Evolutionary conservation across 2,329 filamentous ascomycete genomes (phyloP).

Genomic region (Hymenotorrendiella dingleyae): DNA sequence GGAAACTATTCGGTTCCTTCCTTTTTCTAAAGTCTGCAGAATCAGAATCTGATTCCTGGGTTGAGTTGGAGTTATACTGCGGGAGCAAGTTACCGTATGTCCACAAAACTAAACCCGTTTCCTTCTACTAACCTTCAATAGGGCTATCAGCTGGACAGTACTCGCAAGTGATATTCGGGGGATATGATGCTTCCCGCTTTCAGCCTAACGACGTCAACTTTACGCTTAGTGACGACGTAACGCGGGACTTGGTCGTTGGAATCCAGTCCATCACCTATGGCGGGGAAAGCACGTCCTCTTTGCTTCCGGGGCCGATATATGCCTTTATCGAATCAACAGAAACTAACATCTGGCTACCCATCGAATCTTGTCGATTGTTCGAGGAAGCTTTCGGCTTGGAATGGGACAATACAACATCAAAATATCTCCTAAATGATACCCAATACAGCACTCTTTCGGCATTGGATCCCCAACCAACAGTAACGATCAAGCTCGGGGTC

Average conservation of each 20-base stretch:
- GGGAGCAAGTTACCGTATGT: slow-evolving; percentile 34
- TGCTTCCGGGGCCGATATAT: slow-evolving; percentile 24
- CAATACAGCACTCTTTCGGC: slow-evolving; percentile 16
- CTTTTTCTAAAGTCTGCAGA: slow-evolving; percentile 32
- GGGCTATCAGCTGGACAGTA: slow-evolving; percentile 28
- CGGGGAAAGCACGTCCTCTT: not conserved
- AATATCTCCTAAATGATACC: slow-evolving; percentile 30
- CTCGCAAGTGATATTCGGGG: slow-evolving; percentile 35
- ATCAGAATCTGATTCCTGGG: slow-evolving; percentile 32
- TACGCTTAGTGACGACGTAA: slow-evolving; percentile 33
- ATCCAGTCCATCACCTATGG: slow-evolving; percentile 30
- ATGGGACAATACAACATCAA: slow-evolving; percentile 29
- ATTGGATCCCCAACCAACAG: slow-evolving; percentile 27
- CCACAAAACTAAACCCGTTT: not conserved
- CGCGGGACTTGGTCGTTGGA: slow-evolving; percentile 33
- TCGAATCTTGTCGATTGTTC: slow-evolving; percentile 29
- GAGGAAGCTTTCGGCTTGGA: slow-evolving; percentile 29
- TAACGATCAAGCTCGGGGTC: slow-evolving; percentile 28
- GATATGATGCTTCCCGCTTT: slow-evolving; percentile 36
- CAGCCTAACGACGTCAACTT: slow-evolving; percentile 32
- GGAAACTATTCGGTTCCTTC: slow-evolving; percentile 32
- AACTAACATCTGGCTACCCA: slow-evolving; percentile 34
- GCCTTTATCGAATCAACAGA: slow-evolving; percentile 33
- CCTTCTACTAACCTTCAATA: not conserved
- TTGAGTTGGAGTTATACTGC: slow-evolving; percentile 38